phyloP scores from a whole-genome alignment of 208 protist species.

The Crithidia brevicula region DNA sequence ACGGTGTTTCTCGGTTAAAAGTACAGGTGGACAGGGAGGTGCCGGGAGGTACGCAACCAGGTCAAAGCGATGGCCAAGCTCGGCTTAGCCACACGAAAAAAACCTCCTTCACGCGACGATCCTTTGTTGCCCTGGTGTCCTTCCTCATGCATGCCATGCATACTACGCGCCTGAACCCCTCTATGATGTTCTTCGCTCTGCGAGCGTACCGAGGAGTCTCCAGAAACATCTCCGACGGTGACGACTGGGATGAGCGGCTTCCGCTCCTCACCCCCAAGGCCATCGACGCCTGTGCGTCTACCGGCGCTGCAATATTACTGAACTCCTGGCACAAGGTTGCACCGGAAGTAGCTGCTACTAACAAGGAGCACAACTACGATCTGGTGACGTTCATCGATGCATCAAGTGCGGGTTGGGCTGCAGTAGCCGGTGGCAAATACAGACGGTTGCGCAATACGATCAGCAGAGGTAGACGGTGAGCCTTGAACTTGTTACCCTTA shows the following conservation, averaged over 20 bases:
- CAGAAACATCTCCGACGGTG: neutral
- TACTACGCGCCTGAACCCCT: conserved; percentile 20
- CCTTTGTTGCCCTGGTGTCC: conserved; percentile 6
- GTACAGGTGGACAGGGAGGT: conserved; percentile 22
- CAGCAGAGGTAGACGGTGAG: conserved; percentile 5
- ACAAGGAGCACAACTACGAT: neutral
- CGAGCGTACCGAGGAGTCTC: conserved; percentile 14
- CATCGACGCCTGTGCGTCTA: neutral
- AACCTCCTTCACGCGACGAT: neutral
- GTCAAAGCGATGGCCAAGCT: conserved; percentile 42
- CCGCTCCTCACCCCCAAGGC: conserved; percentile 5
- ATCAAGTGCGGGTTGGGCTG: conserved; percentile 1
- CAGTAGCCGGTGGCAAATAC: neutral
- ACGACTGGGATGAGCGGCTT: conserved; percentile 7
- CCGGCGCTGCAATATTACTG: neutral
- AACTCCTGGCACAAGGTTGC: neutral
- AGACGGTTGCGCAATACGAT: neutral
- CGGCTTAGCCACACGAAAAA: conserved; percentile 13
- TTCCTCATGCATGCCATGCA: conserved; percentile 15
- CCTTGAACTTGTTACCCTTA: neutral
- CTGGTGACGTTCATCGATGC: neutral
- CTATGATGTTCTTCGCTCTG: conserved; percentile 11
- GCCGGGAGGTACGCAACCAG: conserved; percentile 31
- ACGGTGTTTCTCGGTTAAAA: conserved; percentile 35
- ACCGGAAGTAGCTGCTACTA: neutral